Conservation (phyloP, 73 alveolate genomes). For the Stentor roeselii region DNA sequence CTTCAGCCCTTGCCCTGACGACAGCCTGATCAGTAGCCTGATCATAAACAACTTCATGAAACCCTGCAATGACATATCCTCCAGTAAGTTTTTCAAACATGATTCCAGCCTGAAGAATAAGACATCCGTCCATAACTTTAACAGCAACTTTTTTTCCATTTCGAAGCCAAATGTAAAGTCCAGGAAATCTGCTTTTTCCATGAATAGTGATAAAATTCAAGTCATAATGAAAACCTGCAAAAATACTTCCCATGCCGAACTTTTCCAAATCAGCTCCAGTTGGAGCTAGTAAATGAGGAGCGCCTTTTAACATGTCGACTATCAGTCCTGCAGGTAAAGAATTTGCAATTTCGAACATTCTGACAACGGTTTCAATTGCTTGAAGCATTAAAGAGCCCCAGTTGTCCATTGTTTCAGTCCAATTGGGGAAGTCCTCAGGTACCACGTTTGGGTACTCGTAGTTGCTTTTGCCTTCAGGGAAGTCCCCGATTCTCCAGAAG, state of each 20-base stretch:
- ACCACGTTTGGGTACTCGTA: slow-evolving; percentile 35
- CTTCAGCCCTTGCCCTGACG: slow-evolving; percentile 36
- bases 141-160: slow-evolving; percentile 70
- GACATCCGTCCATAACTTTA: slow-evolving; percentile 58
- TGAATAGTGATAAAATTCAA: slow-evolving; percentile 73
- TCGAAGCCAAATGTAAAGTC: slow-evolving; percentile 70
- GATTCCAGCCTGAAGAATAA: slow-evolving; percentile 72
- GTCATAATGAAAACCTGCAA: slow-evolving; percentile 92
- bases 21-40: slow-evolving; percentile 55
- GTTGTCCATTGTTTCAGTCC: slow-evolving; percentile 68
- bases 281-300: slow-evolving; percentile 90
- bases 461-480: slow-evolving; percentile 34
- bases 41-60: slow-evolving; percentile 76
- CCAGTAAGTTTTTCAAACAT: slow-evolving; percentile 81
- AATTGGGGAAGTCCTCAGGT: slow-evolving; percentile 77
- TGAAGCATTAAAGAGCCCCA: slow-evolving; percentile 89
- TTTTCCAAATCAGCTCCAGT: slow-evolving; percentile 83
- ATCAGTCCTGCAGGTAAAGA: slow-evolving; percentile 65
- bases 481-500: slow-evolving; percentile 81
- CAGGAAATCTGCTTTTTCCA: slow-evolving; percentile 80
- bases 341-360: slow-evolving; percentile 86
- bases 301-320: slow-evolving; percentile 71
- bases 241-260: slow-evolving; percentile 73
- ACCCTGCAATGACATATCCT: slow-evolving; percentile 79
- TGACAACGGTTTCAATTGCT: slow-evolving; percentile 79